Conservation (phyloP, 371 early-diverging fungal species). For the Apophysomyces trapeziformis region DNA sequence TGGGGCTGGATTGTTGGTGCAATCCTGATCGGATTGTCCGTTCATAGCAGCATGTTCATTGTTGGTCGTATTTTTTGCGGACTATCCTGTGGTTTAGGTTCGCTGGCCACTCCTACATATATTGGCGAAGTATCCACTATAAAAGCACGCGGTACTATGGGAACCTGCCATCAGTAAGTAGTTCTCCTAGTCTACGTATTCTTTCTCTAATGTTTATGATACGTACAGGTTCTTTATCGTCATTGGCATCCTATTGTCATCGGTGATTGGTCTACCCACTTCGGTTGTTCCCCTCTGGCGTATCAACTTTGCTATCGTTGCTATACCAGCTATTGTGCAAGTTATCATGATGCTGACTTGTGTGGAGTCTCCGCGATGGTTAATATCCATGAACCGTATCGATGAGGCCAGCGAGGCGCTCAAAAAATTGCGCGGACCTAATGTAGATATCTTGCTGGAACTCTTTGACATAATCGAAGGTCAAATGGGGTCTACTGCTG, state of each 20-base stretch:
- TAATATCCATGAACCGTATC: conserved; percentile 48
- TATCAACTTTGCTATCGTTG: conserved; percentile 56
- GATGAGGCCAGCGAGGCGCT: conserved; percentile 53
- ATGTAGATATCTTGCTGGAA: conserved; percentile 44
- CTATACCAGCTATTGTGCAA: conserved; percentile 68
- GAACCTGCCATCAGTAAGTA: conserved; percentile 72
- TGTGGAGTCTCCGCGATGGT: conserved; percentile 75
- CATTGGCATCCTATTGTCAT: conserved; percentile 66
- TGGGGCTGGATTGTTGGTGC: conserved; percentile 66
- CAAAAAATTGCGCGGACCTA: conserved; percentile 46
- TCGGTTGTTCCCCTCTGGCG: conserved; percentile 65
- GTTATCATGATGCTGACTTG: conserved; percentile 60
- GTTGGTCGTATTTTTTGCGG: conserved; percentile 83
- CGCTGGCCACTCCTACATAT: conserved; percentile 80
- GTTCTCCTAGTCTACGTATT: neutral
- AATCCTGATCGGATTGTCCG: conserved; percentile 60
- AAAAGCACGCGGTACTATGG: conserved; percentile 69
- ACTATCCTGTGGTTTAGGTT: conserved; percentile 78
- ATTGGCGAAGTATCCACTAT: conserved; percentile 82
- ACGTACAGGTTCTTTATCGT: conserved; percentile 59
- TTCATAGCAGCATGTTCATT: conserved; percentile 61
- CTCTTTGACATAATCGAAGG: conserved; percentile 49
- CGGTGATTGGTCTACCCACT: conserved; percentile 55
- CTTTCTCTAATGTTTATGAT: no score
- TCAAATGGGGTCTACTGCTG: conserved; percentile 24